Evolutionary conservation across 2,329 filamentous ascomycete species (phyloP).

Genomic region (Aspergillus spinulosporus): DNA sequence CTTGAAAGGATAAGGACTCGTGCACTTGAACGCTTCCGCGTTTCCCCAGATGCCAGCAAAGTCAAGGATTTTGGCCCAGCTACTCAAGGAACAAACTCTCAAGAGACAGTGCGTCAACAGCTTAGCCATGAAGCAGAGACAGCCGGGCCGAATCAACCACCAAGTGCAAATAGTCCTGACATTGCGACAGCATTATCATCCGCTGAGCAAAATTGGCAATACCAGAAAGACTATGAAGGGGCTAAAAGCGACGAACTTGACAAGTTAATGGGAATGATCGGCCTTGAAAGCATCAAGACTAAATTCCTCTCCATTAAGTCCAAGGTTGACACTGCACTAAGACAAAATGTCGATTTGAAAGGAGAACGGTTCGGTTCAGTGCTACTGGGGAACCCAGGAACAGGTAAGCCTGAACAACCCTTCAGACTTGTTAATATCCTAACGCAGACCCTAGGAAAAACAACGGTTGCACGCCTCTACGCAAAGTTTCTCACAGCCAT

Average conservation of each 20-base stretch:
- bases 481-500: constrained; percentile 64
- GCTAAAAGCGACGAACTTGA: constrained; percentile 59
- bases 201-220: constrained; percentile 60
- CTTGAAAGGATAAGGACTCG: constrained; percentile 18
- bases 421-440: neutral
- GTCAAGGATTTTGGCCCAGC: neutral
- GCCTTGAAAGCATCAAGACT: constrained; percentile 68
- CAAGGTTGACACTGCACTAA: constrained; percentile 59
- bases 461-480: constrained; percentile 71
- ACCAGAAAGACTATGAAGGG: constrained; percentile 56
- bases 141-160: neutral
- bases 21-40: neutral
- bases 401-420: constrained; percentile 58
- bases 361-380: constrained; percentile 63
- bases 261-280: constrained; percentile 67
- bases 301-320: constrained; percentile 64
- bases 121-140: neutral
- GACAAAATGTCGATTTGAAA: constrained; percentile 58
- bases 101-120: neutral
- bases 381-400: constrained; percentile 73
- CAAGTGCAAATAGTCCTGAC: neutral
- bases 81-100: neutral
- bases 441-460: constrained; percentile 60
- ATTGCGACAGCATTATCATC: constrained; percentile 16
- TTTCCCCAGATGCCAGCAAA: neutral